Conservation (phyloP, 805 yeast genomes). For the Helenozyma baotianmanensis region DNA sequence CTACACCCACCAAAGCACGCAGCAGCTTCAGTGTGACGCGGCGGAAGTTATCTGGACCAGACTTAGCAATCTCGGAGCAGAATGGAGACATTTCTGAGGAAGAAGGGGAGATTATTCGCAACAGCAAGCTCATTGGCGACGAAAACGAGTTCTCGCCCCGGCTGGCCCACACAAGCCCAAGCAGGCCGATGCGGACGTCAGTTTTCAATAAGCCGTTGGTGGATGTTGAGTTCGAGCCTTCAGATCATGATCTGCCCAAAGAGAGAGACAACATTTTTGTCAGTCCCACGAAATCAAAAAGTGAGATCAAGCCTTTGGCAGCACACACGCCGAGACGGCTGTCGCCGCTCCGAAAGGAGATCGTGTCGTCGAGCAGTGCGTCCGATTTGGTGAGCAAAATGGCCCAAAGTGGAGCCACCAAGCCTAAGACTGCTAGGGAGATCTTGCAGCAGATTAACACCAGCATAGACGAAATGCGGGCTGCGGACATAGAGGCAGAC, state of each 20-base stretch:
- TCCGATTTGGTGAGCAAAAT: constrained; percentile 9
- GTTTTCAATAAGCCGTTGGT: not conserved
- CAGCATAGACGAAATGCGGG: constrained; percentile 16
- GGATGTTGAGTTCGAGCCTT: constrained; percentile 25
- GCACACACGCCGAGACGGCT: constrained; percentile 9
- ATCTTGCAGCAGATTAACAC: constrained; percentile 24
- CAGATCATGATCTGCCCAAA: constrained; percentile 16
- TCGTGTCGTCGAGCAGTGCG: constrained; percentile 5
- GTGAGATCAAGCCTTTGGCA: not conserved
- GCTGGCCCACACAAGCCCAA: not conserved
- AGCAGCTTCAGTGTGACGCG: too few relatives aligned
- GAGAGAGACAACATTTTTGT: not conserved
- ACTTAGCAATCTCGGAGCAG: too few relatives aligned
- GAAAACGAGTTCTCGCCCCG: constrained; percentile 22
- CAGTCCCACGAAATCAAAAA: too few relatives aligned
- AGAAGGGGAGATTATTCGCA: constrained; percentile 6
- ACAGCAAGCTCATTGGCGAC: constrained; percentile 19
- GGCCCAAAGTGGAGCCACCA: constrained; percentile 10
- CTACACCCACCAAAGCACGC: too few relatives aligned
- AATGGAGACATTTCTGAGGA: not conserved
- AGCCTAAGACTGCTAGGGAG: constrained; percentile 13
- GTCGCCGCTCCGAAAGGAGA: constrained; percentile 13
- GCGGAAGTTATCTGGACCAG: too few relatives aligned
- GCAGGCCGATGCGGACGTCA: constrained; percentile 1
- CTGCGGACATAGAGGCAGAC: constrained; percentile 6